Conservation (phyloP, 2,329 filamentous ascomycete genomes). For the Mollisiaceae sp. region DNA sequence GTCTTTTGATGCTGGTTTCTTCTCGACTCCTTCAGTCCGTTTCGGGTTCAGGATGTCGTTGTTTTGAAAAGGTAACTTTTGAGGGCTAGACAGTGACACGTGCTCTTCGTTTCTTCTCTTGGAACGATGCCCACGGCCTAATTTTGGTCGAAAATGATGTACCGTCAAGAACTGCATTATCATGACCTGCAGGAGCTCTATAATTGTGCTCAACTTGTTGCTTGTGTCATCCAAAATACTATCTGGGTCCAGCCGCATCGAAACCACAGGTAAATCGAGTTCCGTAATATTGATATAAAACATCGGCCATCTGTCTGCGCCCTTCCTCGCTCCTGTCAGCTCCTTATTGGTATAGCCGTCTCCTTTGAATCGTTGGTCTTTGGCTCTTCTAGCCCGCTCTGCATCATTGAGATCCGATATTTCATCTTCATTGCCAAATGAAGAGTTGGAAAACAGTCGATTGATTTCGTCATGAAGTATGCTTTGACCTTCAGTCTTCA, state of each 20-base stretch:
- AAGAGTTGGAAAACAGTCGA: constrained; percentile 73
- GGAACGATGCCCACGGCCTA: background rate
- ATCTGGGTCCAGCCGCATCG: constrained; percentile 40
- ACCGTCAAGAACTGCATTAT: constrained; percentile 76
- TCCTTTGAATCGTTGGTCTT: constrained; percentile 50
- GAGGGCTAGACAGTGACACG: background rate
- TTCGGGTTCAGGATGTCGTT: background rate
- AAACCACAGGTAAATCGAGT: background rate
- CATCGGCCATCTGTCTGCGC: constrained; percentile 85
- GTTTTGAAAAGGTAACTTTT: background rate
- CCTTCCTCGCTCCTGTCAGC: constrained; percentile 60
- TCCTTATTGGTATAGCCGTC: constrained; percentile 57
- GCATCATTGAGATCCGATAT: constrained; percentile 43
- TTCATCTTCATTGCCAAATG: constrained; percentile 70
- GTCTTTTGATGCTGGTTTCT: background rate
- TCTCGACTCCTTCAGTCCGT: background rate
- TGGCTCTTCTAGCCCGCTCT: constrained; percentile 44
- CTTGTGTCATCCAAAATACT: constrained; percentile 52
- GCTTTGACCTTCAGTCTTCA: constrained; percentile 62
- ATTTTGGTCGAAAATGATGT: constrained; percentile 60
- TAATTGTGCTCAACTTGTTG: constrained; percentile 52
- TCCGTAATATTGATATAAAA: constrained; percentile 76
- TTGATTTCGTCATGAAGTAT: constrained; percentile 81
- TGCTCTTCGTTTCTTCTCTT: background rate
- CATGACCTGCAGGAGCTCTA: constrained; percentile 71